Evolutionary conservation across 129 eudicot genomes (phyloP).

Genomic region (Helichrysum umbraculigerum): DNA sequence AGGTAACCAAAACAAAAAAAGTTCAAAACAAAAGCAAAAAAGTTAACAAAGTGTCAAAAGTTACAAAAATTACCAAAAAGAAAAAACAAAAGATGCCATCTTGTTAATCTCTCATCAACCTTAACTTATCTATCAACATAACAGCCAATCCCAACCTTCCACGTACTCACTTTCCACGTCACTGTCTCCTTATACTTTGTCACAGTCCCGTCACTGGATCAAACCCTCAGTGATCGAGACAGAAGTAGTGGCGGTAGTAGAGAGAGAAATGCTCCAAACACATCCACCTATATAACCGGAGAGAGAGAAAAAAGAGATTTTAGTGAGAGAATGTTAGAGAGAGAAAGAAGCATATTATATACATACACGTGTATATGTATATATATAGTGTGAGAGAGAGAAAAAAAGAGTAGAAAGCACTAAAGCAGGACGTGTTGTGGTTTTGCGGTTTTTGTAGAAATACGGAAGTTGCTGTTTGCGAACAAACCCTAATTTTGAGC

Average conservation of each 20-base stretch:
- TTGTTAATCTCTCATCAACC: conserved; percentile 12
- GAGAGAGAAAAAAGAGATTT: conserved; percentile 22
- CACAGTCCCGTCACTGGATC: conserved; percentile 29
- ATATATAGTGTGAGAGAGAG: conserved; percentile 6
- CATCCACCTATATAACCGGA: conserved; percentile 24
- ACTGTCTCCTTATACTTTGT: not conserved
- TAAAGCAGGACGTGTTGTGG: conserved; percentile 31
- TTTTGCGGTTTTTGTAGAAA: conserved; percentile 30
- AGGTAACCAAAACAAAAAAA: not conserved
- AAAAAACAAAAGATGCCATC: conserved; percentile 22
- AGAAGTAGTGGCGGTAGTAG: conserved; percentile 37
- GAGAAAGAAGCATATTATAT: not conserved
- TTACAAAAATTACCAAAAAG: conserved; percentile 9
- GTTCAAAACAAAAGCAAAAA: conserved; percentile 11
- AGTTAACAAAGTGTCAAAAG: conserved; percentile 32
- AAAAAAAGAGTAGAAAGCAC: conserved; percentile 10
- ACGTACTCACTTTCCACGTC: conserved; percentile 21
- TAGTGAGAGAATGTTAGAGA: conserved; percentile 17
- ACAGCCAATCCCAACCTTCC: conserved; percentile 25
- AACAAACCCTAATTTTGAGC: not conserved
- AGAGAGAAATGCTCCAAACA: conserved; percentile 27
- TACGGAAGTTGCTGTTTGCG: not conserved
- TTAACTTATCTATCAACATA: conserved; percentile 7
- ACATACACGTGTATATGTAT: not conserved
- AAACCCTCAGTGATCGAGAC: conserved; percentile 23